Evolutionary conservation across 208 protist species (phyloP).

Genomic region (Crithidia bombi): DNA sequence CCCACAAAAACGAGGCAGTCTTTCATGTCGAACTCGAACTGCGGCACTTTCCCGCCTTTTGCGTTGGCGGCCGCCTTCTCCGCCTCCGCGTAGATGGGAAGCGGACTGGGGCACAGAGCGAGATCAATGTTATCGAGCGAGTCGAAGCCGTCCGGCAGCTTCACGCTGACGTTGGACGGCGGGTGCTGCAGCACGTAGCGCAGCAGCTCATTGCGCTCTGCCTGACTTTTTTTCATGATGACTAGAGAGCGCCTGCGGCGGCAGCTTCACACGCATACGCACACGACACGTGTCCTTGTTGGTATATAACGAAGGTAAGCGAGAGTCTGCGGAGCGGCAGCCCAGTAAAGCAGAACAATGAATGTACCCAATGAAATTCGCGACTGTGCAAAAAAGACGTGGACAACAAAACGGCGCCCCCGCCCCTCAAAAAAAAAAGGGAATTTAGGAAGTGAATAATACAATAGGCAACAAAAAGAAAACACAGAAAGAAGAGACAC

Average conservation of each 20-base stretch:
- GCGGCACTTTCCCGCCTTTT: constrained; percentile 13
- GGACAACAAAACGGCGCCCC: too few relatives aligned
- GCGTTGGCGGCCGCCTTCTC: constrained; percentile 25
- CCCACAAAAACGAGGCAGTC: constrained; percentile 19
- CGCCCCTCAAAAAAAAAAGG: too few relatives aligned
- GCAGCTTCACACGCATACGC: neutral
- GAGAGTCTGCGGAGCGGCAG: neutral
- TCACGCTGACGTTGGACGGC: constrained; percentile 50
- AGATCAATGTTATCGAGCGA: constrained; percentile 45
- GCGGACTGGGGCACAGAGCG: constrained; percentile 34
- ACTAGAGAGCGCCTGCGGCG: neutral
- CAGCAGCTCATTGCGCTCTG: constrained; percentile 59
- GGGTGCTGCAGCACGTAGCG: constrained; percentile 59
- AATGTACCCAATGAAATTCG: too few relatives aligned
- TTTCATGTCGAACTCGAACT: constrained; percentile 33
- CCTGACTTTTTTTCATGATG: constrained; percentile 34
- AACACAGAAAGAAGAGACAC: neutral
- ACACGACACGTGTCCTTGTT: neutral
- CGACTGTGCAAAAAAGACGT: too few relatives aligned
- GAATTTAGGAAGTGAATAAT: too few relatives aligned
- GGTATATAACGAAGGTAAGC: neutral
- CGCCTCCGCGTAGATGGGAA: constrained; percentile 40
- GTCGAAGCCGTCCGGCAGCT: constrained; percentile 32
- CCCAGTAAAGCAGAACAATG: too few relatives aligned
- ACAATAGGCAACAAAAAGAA: neutral